phyloP scores from a whole-genome alignment of 179 eudicot species.

The Beta lomatogona region DNA sequence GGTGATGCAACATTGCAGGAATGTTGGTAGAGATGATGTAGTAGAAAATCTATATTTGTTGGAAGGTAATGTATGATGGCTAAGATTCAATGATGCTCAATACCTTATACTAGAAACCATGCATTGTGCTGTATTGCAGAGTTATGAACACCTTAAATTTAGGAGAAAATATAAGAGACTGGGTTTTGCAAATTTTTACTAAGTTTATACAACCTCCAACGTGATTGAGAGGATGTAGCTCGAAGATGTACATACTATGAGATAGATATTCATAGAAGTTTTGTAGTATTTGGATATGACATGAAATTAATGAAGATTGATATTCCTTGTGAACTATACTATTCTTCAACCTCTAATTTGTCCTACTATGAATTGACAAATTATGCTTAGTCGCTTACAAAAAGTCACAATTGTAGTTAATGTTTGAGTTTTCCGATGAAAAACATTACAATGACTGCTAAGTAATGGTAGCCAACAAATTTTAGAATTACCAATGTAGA shows the following conservation, averaged over 20 bases:
- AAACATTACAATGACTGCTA: too few relatives aligned
- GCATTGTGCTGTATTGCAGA: background rate
- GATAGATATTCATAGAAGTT: background rate
- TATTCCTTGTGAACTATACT: background rate
- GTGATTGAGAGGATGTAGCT: background rate
- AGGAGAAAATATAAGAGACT: too few relatives aligned
- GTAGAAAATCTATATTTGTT: background rate
- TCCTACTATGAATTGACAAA: background rate
- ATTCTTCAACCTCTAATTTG: background rate
- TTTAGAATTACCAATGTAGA: too few relatives aligned
- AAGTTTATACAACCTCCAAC: background rate
- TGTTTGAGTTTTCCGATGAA: too few relatives aligned
- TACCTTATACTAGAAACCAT: background rate
- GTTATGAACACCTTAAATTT: background rate
- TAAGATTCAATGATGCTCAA: background rate
- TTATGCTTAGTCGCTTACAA: background rate
- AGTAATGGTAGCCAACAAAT: too few relatives aligned
- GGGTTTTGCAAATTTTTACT: background rate
- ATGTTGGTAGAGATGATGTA: conserved; percentile 1
- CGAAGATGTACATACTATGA: background rate
- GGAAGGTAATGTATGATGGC: background rate
- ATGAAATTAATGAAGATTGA: background rate
- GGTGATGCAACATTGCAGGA: conserved; percentile 32
- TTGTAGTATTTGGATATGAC: background rate
- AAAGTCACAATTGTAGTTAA: too few relatives aligned